Base-by-base conservation (phyloP, 306 rosid genomes). In the Fragaria ananassa region DNA sequence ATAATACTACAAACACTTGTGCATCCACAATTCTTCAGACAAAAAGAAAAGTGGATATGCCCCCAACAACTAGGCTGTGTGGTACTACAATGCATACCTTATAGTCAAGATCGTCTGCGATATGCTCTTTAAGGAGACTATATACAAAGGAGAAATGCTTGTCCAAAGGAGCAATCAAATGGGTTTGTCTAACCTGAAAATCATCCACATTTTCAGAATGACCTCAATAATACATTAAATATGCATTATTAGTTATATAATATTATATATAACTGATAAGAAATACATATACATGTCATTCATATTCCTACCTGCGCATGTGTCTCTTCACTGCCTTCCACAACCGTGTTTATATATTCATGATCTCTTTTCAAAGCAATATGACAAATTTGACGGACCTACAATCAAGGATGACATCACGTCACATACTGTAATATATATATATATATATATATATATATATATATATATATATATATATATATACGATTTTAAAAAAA, bases 321-420 rank as follows among this genome's bases (percentile, higher is more conserved):
- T 19, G 99, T 95, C 86, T 95, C 99, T 77, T 87, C 97, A 42
- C 87, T 78, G 71, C 97, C 99, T 83, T 85, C 92, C 81, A 88
- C 78, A 82, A 95, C 97, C 12, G 99, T 95, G 79, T 85, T 88
- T 74, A 95, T 79, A 86, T 87, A 90, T 81, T 92, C 97, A 81
- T 90, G 96, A 77, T 95, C 97, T 80, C 96, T 90, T 85, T 80
- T 92, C 88, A 95, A 82, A 54, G 99, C 97, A 85, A 95, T 81
- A 71, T 89, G 93, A 81, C 96, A 89, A 70, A 95, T 86, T 91
- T 92, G 97, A 77, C 93, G 97, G 23, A 95, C 99, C 99, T 95
- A 83, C 79, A 86, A 73, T 61, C 66, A 80, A 72, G 70, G 29
- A 85, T 82, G 25, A 61, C 6, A 34, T 19, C 4, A 3, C 31